Evolutionary conservation across 2,329 filamentous ascomycete species (phyloP), one percentile per base, ranked within the genome.

Genomic region (Aspergillus puulaauensis): DNA sequence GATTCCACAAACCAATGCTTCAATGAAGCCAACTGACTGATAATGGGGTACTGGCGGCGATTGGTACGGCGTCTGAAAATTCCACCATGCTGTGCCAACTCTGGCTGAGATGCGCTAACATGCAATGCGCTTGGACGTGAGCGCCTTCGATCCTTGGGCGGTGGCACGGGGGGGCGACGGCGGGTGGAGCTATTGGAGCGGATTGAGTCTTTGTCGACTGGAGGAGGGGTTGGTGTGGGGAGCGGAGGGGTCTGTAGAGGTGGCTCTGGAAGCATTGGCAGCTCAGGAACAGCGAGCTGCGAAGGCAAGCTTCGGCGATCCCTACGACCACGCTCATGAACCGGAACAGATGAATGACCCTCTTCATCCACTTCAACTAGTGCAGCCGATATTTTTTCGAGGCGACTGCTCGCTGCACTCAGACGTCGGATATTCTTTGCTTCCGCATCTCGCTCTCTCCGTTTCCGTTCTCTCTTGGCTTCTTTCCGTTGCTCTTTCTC

Each of bases 401-500:
- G 79, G 35, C 93, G 87, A 71, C 90, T 93, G 57, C 93, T 97
- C 6, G 93, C 92, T 56, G 90, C 91, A 61, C 95, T 98, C 46
- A 98, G 80, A 41, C 93, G 86, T 52, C 92, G 83, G 31, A 95
- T 81, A 60, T 86, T 90, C 71, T 91, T 89, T 56, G 86, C 86
- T 68, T 98, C 91, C 1, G 84, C 82, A 67, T 99, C 93, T 66
- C 86, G 87, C 71, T 98, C 93, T 69, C 84, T 91, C 8, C 93
- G 85, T 70, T 93, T 97, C 53, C 86, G 85, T 67, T 97, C 92
- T 61, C 88, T 82, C 60, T 92, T 83, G 61, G 79, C 83, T 63
- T 93, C 88, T 74, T 99, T 99, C 8, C 92, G 86, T 71, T 92
- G 86, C 70, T 99, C 95, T 73, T 98, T 99, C 70, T 98, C 95